Percentiles rank a stretch among this genome's conserved stretches.
These are phyloP conservation scores for Podaxis pistillaris DNA, from an alignment of 768 basidiomycete species.

Conservation along the genomic window DNA sequence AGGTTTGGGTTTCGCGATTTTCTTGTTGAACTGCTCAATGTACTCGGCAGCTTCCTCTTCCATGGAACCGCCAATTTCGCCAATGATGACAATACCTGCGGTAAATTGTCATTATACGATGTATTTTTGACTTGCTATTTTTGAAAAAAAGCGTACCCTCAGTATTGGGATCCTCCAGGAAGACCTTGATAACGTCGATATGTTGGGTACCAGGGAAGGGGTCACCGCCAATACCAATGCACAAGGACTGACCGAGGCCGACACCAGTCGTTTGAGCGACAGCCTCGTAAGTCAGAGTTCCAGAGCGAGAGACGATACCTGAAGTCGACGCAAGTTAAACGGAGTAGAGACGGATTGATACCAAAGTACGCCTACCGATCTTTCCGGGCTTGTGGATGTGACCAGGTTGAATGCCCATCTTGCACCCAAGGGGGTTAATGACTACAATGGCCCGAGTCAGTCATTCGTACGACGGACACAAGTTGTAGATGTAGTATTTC, in stretches of 20 bases:
- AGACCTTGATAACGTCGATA: conserved; percentile 92
- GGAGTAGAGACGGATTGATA: background rate
- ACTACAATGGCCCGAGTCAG: conserved; percentile 37
- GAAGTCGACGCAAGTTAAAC: background rate
- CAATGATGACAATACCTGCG: conserved; percentile 93
- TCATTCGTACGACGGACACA: background rate
- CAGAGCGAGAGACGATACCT: conserved; percentile 95
- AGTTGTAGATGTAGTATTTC: background rate
- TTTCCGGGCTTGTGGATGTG: conserved; percentile 97
- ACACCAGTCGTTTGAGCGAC: conserved; percentile 96
- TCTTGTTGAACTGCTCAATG: conserved; percentile 90
- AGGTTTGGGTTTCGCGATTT: conserved; percentile 82
- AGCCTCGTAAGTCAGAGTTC: conserved; percentile 97
- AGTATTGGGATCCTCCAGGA: conserved; percentile 92
- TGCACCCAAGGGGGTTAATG: conserved; percentile 96
- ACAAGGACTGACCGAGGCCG: conserved; percentile 94
- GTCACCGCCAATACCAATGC: conserved; percentile 96
- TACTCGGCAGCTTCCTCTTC: conserved; percentile 99
- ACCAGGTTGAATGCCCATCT: conserved; percentile 98
- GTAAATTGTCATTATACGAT: conserved; percentile 1
- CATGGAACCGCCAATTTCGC: conserved; percentile 99
- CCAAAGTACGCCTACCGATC: conserved; percentile 60
- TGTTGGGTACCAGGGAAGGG: conserved; percentile 97
- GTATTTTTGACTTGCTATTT: background rate
- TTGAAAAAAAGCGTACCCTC: conserved; percentile 58